These are phyloP conservation scores for Solanum hybrid DNA, from an alignment of 305 asterid genomes.

Conservation along the genomic window DNA sequence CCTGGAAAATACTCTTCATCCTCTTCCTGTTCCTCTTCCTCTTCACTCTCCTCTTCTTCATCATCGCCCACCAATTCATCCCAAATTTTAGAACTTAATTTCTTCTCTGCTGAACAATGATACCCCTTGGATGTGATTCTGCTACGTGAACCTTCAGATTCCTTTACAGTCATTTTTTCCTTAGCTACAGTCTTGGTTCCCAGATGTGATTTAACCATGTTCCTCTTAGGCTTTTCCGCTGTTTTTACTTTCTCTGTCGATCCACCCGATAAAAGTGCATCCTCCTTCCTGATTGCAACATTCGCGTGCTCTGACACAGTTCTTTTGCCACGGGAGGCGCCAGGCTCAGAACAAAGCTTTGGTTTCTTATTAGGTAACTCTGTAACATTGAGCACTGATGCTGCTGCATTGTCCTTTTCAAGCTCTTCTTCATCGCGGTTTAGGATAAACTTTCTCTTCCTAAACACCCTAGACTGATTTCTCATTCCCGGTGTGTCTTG, in stretches of 20 bases:
- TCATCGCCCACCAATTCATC: slow-evolving; percentile 8
- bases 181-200: slow-evolving; percentile 12
- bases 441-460: slow-evolving; percentile 30
- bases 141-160: slow-evolving; percentile 12
- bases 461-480: slow-evolving; percentile 13
- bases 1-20: slow-evolving; percentile 9
- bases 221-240: neutral
- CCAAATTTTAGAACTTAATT: slow-evolving; percentile 10
- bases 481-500: slow-evolving; percentile 17
- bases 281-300: slow-evolving; percentile 6
- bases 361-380: slow-evolving; percentile 13
- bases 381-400: slow-evolving; percentile 5
- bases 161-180: slow-evolving; percentile 14
- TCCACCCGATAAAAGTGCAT: neutral
- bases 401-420: slow-evolving; percentile 13
- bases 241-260: neutral
- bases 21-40: neutral
- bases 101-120: slow-evolving; percentile 13
- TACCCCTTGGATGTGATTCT: slow-evolving; percentile 13
- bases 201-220: neutral
- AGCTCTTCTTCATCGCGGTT: slow-evolving; percentile 35
- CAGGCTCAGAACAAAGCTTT: slow-evolving; percentile 2
- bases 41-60: neutral
- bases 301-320: slow-evolving; percentile 6
- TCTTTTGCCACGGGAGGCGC: slow-evolving; percentile 7